A percentile compares a stretch with the other conserved stretches of the same genome.
phyloP scores from a whole-genome alignment of 345 rosid species.

The Eucalyptus sp. region DNA sequence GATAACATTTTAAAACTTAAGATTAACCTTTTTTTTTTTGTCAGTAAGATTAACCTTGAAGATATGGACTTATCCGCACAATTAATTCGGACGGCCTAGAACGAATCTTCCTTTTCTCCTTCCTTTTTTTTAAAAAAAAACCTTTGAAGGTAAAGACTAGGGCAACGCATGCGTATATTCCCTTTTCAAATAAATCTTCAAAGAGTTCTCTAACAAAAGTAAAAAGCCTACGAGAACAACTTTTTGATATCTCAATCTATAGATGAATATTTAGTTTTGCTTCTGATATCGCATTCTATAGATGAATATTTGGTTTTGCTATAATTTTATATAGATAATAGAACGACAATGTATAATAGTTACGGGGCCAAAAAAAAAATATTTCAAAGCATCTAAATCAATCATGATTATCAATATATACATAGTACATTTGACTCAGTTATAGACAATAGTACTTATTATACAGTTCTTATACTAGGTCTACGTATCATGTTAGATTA shows the following conservation, averaged over 20 bases:
- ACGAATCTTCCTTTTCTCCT: background rate
- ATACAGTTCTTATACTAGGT: too few species aligned
- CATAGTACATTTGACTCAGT: too few species aligned
- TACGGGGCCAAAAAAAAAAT: background rate
- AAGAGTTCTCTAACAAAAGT: background rate
- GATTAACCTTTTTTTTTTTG: too few species aligned
- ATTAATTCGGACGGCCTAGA: background rate
- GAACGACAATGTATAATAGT: too few species aligned
- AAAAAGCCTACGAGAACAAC: background rate
- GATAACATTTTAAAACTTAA: too few species aligned
- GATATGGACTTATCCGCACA: background rate
- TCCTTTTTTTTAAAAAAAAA: too few species aligned
- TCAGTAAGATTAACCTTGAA: background rate
- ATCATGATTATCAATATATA: too few species aligned
- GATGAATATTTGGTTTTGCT: background rate
- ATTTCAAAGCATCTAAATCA: background rate
- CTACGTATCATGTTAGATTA: too few species aligned
- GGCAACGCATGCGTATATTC: background rate
- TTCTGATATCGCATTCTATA: background rate
- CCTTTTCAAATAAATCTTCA: background rate
- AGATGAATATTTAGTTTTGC: background rate
- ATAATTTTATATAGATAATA: too few species aligned
- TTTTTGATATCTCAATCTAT: too few species aligned
- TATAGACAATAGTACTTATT: background rate
- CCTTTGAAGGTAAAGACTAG: background rate